Base-by-base conservation (phyloP, 2,329 filamentous ascomycete species). In the Xylariales sp. region DNA sequence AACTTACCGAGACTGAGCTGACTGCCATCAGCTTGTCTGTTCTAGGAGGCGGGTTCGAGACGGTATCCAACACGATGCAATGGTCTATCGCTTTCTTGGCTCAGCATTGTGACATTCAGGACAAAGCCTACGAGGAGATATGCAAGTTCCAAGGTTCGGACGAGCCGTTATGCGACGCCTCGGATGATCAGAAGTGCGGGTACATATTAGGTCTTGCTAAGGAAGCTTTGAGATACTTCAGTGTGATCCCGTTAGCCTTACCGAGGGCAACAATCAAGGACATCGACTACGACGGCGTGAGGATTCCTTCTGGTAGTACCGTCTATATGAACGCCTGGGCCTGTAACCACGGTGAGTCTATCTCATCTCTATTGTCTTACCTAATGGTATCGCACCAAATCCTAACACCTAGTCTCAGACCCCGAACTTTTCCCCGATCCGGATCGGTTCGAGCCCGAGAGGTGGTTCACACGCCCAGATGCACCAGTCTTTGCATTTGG, bases 21-120 rank as follows among this genome's bases (percentile, higher is more conserved):
- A 93, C 91, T 79, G 92, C 91, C 2, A 93, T 96, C 72, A 93
- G 92, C 76, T 80, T 96, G 30, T 93, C 91, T 30, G 94, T 95
- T 87, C 90, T 95, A 0, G 92, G 90, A 1, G 93, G 91, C 0
- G 93, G 93, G 18, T 86, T 95, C 16, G 93, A 96, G 76, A 96
- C 93, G 0, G 90, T 96, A 0, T 91, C 93, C 0, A 91, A 89
- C 10, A 94, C 94, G 69, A 80, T 95, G 9, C 90, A 93, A 74
- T 93, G 93, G 90, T 90, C 90, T 12, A 87, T 95, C 52, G 93
- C 91, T 2, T 93, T 92, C 72, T 85, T 96, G 0, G 79, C 85
- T 0, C 82, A 89, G 10, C 91, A 92, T 14, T 90, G 92, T 72
- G 83, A 85, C 2, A 90, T 94, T 67, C 93, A 96, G 78, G 80